Evolutionary conservation across 2,329 filamentous ascomycete genomes (phyloP).

Genomic region (Colletotrichum sp.): DNA sequence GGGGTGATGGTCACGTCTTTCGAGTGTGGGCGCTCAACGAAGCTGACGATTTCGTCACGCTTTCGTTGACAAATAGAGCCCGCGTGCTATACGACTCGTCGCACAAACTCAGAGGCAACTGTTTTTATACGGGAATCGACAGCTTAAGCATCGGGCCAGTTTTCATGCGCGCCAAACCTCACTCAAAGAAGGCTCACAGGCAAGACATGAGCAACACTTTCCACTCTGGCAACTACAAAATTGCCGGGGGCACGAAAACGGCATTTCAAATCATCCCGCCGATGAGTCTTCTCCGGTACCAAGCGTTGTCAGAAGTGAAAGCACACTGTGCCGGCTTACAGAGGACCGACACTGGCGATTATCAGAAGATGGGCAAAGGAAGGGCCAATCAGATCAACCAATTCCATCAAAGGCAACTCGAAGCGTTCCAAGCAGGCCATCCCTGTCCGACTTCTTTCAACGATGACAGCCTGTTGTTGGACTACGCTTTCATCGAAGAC

Average conservation of each 20-base stretch:
- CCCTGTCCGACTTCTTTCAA: neutral
- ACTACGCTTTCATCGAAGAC: neutral
- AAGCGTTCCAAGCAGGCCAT: neutral
- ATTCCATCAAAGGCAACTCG: neutral
- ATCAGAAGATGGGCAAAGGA: neutral
- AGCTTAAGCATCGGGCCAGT: neutral
- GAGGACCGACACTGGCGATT: neutral
- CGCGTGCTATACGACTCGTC: neutral
- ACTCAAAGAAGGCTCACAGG: neutral
- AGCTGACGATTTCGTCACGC: neutral
- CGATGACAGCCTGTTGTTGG: rapidly evolving
- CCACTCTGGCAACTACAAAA: neutral
- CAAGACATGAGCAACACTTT: neutral
- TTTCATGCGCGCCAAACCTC: neutral
- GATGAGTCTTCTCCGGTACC: neutral
- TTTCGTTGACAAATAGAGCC: neutral
- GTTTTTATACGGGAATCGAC: neutral
- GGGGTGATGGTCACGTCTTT: neutral
- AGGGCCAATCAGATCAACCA: neutral
- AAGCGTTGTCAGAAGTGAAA: neutral
- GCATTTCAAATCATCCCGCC: neutral
- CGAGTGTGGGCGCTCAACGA: neutral
- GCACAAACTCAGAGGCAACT: neutral
- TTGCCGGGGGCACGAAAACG: neutral
- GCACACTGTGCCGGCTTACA: neutral